Evolutionary conservation across 2,329 filamentous ascomycete species (phyloP).

Genomic region (Aspergillus cejpii): DNA sequence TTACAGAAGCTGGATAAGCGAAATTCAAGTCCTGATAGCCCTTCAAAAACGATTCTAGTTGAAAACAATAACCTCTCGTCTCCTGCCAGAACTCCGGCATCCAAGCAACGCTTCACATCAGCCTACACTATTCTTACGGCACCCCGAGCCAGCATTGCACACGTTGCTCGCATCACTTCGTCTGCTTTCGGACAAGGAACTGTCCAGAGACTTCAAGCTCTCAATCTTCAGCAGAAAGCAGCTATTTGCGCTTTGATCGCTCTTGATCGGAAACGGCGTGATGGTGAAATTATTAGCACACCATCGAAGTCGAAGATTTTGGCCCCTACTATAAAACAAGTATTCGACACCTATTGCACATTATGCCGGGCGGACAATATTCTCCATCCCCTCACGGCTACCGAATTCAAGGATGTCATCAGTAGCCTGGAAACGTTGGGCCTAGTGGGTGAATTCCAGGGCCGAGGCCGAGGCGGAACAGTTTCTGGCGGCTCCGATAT

Average conservation of each 20-base stretch:
- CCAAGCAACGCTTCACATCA: slow-evolving; percentile 40
- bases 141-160: slow-evolving; percentile 79
- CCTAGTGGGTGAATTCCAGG: slow-evolving; percentile 63
- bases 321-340: slow-evolving; percentile 72
- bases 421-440: slow-evolving; percentile 83
- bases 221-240: slow-evolving; percentile 95
- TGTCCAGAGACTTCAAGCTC: slow-evolving; percentile 70
- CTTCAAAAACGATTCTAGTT: slow-evolving; percentile 68
- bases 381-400: slow-evolving; percentile 78
- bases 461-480: slow-evolving; percentile 63
- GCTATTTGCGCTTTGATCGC: slow-evolving; percentile 82
- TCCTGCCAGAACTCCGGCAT: slow-evolving; percentile 36
- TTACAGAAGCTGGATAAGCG: slow-evolving; percentile 63
- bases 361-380: slow-evolving; percentile 84
- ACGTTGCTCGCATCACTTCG: slow-evolving; percentile 86
- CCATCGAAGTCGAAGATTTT: slow-evolving; percentile 54
- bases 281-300: slow-evolving; percentile 43
- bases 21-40: slow-evolving; percentile 50
- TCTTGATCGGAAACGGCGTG: slow-evolving; percentile 63
- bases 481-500: slow-evolving; percentile 40
- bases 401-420: slow-evolving; percentile 90
- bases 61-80: slow-evolving; percentile 71
- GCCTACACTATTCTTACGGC: slow-evolving; percentile 68
- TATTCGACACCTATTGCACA: slow-evolving; percentile 76
- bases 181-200: slow-evolving; percentile 87